These are phyloP conservation scores for Hebeloma cylindrosporum DNA, from an alignment of 768 basidiomycete species.

Conservation along the genomic window DNA sequence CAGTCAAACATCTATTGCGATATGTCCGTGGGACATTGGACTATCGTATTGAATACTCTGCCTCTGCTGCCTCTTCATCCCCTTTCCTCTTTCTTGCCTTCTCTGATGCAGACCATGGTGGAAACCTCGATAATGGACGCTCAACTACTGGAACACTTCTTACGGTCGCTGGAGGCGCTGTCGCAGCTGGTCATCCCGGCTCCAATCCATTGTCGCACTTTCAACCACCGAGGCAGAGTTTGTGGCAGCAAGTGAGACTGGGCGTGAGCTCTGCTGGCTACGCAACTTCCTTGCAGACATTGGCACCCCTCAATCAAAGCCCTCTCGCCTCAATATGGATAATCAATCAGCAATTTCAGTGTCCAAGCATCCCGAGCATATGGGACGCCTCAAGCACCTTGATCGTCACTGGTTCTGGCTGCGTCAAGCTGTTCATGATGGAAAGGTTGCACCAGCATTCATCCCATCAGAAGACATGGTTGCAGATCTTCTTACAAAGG, in stretches of 20 bases:
- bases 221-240: conserved; percentile 40
- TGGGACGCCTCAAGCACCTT: too few relatives aligned
- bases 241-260: conserved; percentile 27
- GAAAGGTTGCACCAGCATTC: not conserved
- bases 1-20: conserved; percentile 26
- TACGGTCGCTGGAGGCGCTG: conserved; percentile 22
- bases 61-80: not conserved
- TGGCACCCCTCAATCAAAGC: conserved; percentile 5
- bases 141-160: conserved; percentile 33
- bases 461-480: conserved; percentile 4
- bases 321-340: conserved; percentile 24
- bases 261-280: conserved; percentile 23
- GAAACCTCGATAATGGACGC: conserved; percentile 22
- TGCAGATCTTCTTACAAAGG: conserved; percentile 3
- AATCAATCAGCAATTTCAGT: conserved; percentile 30
- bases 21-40: conserved; percentile 15
- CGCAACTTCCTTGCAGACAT: conserved; percentile 26
- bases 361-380: conserved; percentile 31
- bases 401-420: conserved; percentile 6
- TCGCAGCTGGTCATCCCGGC: conserved; percentile 15
- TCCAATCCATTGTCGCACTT: conserved; percentile 25
- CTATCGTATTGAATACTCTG: conserved; percentile 15
- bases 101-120: conserved; percentile 31
- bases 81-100: conserved; percentile 20
- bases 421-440: not conserved